Percentiles rank a stretch among this genome's conserved stretches.
Evolutionary conservation across 345 rosid species (phyloP).

Genomic region (Eucalyptus tenuipes): DNA sequence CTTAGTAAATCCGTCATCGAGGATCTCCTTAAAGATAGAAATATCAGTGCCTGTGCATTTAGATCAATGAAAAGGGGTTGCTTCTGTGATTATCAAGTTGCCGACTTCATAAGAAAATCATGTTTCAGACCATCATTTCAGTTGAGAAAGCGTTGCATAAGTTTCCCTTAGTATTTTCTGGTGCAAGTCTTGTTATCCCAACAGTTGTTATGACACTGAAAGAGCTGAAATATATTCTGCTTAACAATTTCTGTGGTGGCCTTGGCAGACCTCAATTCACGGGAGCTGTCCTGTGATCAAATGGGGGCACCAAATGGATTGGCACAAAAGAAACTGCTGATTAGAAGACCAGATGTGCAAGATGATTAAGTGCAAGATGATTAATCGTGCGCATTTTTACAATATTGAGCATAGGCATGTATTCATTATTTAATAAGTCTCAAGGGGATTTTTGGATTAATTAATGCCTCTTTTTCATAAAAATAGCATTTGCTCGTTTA

Average conservation of each 20-base stretch:
- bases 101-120: background rate
- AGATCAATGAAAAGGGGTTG: background rate
- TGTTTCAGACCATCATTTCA: background rate
- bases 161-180: background rate
- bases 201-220: background rate
- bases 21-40: background rate
- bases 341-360: too few relatives aligned
- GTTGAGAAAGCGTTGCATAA: too few relatives aligned
- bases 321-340: too few relatives aligned
- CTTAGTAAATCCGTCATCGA: background rate
- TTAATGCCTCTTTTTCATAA: background rate
- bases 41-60: background rate
- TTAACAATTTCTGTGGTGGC: background rate
- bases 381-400: background rate
- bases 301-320: constrained; percentile 86
- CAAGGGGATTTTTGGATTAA: background rate
- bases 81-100: background rate
- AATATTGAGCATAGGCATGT: background rate
- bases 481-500: background rate
- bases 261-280: constrained; percentile 67
- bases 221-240: background rate
- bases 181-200: background rate
- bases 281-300: constrained; percentile 69
- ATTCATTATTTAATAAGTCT: background rate
- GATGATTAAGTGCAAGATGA: constrained; percentile 34